Conservation (phyloP, 495 filamentous ascomycete genomes). For the Penicillium cataractarum region DNA sequence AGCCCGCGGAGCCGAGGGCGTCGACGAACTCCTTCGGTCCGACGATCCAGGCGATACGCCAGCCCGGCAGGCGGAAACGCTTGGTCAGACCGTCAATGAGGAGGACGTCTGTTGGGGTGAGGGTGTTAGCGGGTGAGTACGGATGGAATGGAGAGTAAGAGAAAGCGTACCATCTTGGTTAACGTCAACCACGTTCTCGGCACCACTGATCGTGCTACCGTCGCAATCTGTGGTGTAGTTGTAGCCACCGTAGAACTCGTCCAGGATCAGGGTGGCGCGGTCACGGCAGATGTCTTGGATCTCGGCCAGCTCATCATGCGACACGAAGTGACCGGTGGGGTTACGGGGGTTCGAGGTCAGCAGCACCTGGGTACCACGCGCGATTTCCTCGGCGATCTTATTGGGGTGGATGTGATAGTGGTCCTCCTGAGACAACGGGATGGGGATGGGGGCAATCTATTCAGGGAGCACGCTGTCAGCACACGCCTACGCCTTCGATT, state of each 20-base stretch:
- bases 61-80: slow-evolving; percentile 93
- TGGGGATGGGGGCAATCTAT: slow-evolving; percentile 87
- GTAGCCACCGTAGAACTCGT: slow-evolving; percentile 97
- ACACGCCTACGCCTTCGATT: background rate
- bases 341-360: slow-evolving; percentile 97
- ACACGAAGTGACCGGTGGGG: slow-evolving; percentile 86
- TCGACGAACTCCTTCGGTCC: slow-evolving; percentile 97
- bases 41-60: slow-evolving; percentile 95
- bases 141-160: background rate
- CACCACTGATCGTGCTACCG: slow-evolving; percentile 82
- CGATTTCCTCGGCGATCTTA: slow-evolving; percentile 89
- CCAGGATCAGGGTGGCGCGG: slow-evolving; percentile 86
- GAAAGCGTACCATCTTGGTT: slow-evolving; percentile 58
- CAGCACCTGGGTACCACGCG: slow-evolving; percentile 83
- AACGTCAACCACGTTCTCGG: slow-evolving; percentile 77
- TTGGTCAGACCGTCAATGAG: slow-evolving; percentile 97
- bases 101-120: slow-evolving; percentile 64
- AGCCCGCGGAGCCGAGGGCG: slow-evolving; percentile 89
- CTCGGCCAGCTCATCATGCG: slow-evolving; percentile 76
- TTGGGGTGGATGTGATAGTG: slow-evolving; percentile 89
- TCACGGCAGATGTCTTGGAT: slow-evolving; percentile 93
- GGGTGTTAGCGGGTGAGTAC: background rate
- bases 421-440: slow-evolving; percentile 79
- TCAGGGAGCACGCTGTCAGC: slow-evolving; percentile 14
- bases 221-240: slow-evolving; percentile 93